Evolutionary conservation across 1,139 yeast species (phyloP).

Genomic region (Debaryomyces robertsiae): DNA sequence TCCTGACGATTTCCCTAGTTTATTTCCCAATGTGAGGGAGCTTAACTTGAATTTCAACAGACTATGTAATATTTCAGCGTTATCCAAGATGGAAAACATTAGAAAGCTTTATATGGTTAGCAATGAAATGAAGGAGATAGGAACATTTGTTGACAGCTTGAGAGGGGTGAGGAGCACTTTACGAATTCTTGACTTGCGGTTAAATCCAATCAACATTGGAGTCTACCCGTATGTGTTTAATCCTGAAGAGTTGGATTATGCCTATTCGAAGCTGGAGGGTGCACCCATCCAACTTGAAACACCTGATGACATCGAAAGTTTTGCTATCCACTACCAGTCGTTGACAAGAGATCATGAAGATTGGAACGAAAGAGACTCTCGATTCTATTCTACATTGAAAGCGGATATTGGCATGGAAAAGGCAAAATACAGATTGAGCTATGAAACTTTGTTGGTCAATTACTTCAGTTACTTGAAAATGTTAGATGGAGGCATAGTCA

Average conservation of each 20-base stretch:
- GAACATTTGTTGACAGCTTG: constrained; percentile 35
- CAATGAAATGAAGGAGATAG: constrained; percentile 42
- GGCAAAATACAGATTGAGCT: constrained; percentile 35
- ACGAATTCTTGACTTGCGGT: constrained; percentile 48
- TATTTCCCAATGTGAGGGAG: constrained; percentile 51
- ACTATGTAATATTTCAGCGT: constrained; percentile 31
- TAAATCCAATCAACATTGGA: constrained; percentile 51
- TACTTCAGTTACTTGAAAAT: constrained; percentile 37
- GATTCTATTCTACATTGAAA: constrained; percentile 28
- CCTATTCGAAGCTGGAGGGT: constrained; percentile 17
- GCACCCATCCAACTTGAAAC: constrained; percentile 44
- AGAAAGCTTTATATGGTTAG: constrained; percentile 48
- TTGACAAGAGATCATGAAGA: constrained; percentile 34
- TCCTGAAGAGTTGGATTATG: constrained; percentile 42
- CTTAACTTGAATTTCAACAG: constrained; percentile 55
- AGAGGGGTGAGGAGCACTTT: constrained; percentile 35
- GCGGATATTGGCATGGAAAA: constrained; percentile 22
- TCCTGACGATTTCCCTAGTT: constrained; percentile 36
- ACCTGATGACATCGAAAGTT: constrained; percentile 49
- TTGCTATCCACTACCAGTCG: constrained; percentile 44
- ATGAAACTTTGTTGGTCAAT: constrained; percentile 41
- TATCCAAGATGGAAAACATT: constrained; percentile 35
- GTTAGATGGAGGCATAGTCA: constrained; percentile 43
- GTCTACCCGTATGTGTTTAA: constrained; percentile 58
- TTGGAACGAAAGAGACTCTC: constrained; percentile 41